Base-by-base conservation (phyloP, 2,329 filamentous ascomycete genomes). In the Gaeumannomyces tritici region DNA sequence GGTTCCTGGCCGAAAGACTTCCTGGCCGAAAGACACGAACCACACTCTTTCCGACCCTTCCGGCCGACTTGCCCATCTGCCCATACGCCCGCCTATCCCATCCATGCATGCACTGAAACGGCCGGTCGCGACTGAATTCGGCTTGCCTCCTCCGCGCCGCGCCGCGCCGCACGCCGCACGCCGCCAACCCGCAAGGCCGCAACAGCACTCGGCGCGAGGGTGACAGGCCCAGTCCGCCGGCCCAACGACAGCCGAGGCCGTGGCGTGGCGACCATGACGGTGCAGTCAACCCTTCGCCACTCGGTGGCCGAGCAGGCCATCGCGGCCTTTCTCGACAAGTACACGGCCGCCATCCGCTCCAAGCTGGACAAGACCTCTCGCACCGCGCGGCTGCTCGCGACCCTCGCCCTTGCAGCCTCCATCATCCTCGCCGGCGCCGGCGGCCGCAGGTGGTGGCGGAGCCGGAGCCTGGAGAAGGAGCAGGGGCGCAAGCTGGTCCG, bases 361-460 rank as follows among this genome's bases (percentile, higher is more conserved):
- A 80, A 79, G 47, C 72, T 93, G 63, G 81, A 81, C 64, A 80
- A 79, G 63, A 89, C 89, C 4, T 89, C 91, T 4, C 86, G 83
- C 66, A 85, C 85, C 31, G 86, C 89, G 9, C 89, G 87, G 68
- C 81, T 96, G 21, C 78, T 96, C 61, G 89, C 89, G 28, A 90
- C 90, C 0, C 79, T 96, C 61, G 82, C 88, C 12, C 83, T 98
- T 33, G 80, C 89, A 11, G 77, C 92, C 31, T 89, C 91, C 59
- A 92, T 98, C 67, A 84, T 97, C 68, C 83, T 89, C 64, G 81
- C 88, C 57, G 88, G 88, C 62, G 92, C 91, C 77, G 92, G 92
- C 64, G 85, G 86, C n/a, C 86, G 88, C 64, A 85, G 84, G 65
- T 90, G 89, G 84, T 93, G 90, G 83, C 87, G 83, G 70, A 85